These are phyloP conservation scores for Candida cerambycidarum DNA, from an alignment of 805 yeast species.

Conservation along the genomic window DNA sequence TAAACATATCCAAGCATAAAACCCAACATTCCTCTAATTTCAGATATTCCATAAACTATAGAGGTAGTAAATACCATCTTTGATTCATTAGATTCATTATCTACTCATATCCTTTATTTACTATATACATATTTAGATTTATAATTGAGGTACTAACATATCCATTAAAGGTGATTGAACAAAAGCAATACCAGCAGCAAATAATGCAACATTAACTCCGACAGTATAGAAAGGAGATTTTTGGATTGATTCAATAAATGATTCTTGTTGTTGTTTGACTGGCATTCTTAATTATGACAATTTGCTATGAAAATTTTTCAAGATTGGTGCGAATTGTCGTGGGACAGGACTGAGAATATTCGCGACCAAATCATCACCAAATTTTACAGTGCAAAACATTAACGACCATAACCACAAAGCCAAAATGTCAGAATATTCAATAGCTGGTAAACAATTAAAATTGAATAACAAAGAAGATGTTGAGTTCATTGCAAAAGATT, in stretches of 20 bases:
- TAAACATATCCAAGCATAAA: no score
- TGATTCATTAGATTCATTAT: no score
- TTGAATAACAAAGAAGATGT: conserved; percentile 73
- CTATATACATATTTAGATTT: conserved; percentile 19
- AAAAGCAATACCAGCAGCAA: conserved; percentile 71
- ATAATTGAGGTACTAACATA: conserved; percentile 73
- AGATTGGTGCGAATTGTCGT: no score
- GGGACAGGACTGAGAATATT: neutral
- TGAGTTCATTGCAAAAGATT: conserved; percentile 61
- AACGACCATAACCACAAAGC: neutral
- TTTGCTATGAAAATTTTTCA: conserved; percentile 7
- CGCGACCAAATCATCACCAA: conserved; percentile 2
- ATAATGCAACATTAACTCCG: conserved; percentile 60
- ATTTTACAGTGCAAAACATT: neutral
- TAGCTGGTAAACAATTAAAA: conserved; percentile 74
- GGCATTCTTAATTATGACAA: conserved; percentile 12
- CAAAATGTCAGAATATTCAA: conserved; percentile 37
- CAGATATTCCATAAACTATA: no score
- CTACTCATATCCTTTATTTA: conserved; percentile 3
- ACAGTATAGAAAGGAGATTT: conserved; percentile 67
- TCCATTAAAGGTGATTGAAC: conserved; percentile 81
- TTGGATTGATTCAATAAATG: conserved; percentile 51
- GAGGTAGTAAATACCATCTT: no score
- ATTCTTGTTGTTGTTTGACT: conserved; percentile 26
- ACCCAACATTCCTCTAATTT: no score